Evolutionary conservation across 345 rosid genomes (phyloP), one percentile per base, ranked within the genome.

Genomic region (Ceriops zippeliana): DNA sequence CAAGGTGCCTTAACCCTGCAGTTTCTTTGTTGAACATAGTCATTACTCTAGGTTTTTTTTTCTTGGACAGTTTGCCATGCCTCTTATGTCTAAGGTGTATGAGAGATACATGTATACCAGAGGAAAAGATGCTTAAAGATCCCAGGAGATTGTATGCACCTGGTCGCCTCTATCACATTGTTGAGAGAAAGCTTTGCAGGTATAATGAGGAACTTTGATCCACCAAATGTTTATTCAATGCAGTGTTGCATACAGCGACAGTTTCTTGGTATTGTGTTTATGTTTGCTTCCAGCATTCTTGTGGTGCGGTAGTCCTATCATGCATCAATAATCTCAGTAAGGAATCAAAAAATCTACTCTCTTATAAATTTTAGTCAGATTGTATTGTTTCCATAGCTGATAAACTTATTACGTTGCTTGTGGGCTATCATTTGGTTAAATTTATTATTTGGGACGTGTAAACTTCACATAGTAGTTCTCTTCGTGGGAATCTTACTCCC

Each of bases 121-220:
- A 91, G 69, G 87, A 91, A 37, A 86, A 86, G 78, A 85, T 83
- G 96, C 83, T 95, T 72, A 95, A 84, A 82, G 97, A 95, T 76
- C 97, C 97, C 8, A 91, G 99, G 76, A 84, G 99, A 74, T 82
- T 95, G 20, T 91, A 95, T 72, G 97, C 99, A 71, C 99, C 97
- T 24, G 97, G 99, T 72, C 96, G 97, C 63, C 87, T 95, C 77
- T 95, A 95, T 76, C 99, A 95, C 78, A 91, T 95, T 52, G 99
- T 95, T 5, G 96, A 95, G 70, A 76, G 99, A 76, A 95, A 84
- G 80, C 96, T 81, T 63, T 87, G 76, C 87, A 90, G 93, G 97
- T 95, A 84, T 31, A 63, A 28, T n/a, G 53, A 21, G 34, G 46
- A 65, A 63, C 28, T 4, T 9, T 46, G 10, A 22, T 35, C 52